Base-by-base conservation (phyloP, 148 eudicot species). In the Bassia scoparia region DNA sequence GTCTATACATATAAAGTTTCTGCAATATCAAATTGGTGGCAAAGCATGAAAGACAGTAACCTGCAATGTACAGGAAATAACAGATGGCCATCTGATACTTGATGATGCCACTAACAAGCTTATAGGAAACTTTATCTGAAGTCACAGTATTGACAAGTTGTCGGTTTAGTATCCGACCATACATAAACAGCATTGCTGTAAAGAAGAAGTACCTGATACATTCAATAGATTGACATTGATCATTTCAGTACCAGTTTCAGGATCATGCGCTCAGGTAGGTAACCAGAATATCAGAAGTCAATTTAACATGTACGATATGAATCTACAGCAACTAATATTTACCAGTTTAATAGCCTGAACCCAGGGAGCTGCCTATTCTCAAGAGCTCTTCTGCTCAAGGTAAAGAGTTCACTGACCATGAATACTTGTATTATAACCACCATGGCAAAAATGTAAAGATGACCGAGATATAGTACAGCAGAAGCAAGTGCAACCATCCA, bases 11-110 rank as follows among this genome's bases (percentile, higher is more conserved):
- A 4, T 13, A 9, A 67, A 43, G 50, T 41, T 20, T n/a, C 17
- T 43, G 18, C 14, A 20, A 50, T 31, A 18, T 20, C 29, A 34
- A 30, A 68, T 50, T 68, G 16, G 34, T 29, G 44, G 24, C 23
- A 68, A 69, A 53, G 61, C 27, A 69, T 20, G 33, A 35, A 69
- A 11, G 31, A 35, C 33, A 35, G 12, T 44, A 74, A 87, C 97
- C 97, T 84, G 90, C 89, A 70, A 89, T 89, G 78, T 91, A 91
- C 70, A 86, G 77, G 84, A 84, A 91, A 81, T 89, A 91, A 76
- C 93, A 89, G 70, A 90, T 89, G 62, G 86, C 91, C 91, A 91
- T 86, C 67, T 89, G 97, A 80, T 91, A 91, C 80, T 89, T 91
- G 84, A 86, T 83, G 44, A 87, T 74, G 69, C 73, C 75, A 80